Base-by-base conservation (phyloP, 352 stramenopile genomes). In the Thraustochytrium sp. region DNA sequence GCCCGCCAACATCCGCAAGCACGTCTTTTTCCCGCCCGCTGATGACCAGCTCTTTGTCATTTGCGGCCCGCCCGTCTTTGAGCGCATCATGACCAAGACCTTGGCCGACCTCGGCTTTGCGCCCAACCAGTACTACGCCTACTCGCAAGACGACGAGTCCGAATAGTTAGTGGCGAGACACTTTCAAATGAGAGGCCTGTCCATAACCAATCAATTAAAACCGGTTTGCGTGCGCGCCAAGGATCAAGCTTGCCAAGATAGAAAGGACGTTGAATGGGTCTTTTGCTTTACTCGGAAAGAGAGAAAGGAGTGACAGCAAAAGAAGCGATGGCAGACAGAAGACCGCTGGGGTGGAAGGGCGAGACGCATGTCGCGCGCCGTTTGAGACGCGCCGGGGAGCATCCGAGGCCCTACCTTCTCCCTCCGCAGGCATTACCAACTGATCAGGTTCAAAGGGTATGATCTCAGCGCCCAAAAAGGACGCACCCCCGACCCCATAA, bases 31-130 rank as follows among this genome's bases (percentile, higher is more conserved):
- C 61, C 87, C 87, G 44, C 82, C 85, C 26, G 59, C 76, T 3
- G 76, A 85, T 21, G 42, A 84, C 62, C 44, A 87, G 37, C 82
- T 89, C 23, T 29, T 88, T 61, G 87, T 89, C 18, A 87, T 89
- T 34, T 89, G 87, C 83, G 87, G 87, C 11, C 87, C 87, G 0
- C 68, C 68, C 9, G 49, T 80, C 51, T 80, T 80, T 51, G 68
- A 80, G 42, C 34, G 31, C 23, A 80, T 80, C 68, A 80, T 80
- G 68, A 16, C 76, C 21, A 44, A 44, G 42, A 80, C 68, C 1
- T 23, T 80, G 9, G 11, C 29, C 18, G 31, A 63, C 13, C 68
- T 80, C 16, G 68, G 68, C 1, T 80, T 65, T 34, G 18, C 68
- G 4, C 31, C 16, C 29, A 16, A 80, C 21, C 46, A 63, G 0